Evolutionary conservation across 2,329 filamentous ascomycete species (phyloP).

Genomic region (Curvularia spicifera): DNA sequence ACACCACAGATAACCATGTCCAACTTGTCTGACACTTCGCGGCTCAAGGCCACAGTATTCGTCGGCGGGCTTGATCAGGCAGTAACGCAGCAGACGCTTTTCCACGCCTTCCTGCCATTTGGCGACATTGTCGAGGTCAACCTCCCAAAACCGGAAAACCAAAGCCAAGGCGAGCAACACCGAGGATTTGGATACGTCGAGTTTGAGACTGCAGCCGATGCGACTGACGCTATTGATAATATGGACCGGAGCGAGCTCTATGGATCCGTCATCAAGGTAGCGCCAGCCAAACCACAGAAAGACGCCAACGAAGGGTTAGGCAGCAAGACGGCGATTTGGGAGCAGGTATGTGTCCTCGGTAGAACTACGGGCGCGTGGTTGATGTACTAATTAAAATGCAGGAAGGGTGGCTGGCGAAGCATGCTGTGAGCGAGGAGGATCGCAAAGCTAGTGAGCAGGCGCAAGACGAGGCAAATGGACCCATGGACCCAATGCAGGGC

Average conservation of each 20-base stretch:
- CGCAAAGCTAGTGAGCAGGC: constrained; percentile 65
- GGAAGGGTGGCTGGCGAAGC: constrained; percentile 92
- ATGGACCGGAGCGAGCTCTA: constrained; percentile 98
- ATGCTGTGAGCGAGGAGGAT: constrained; percentile 85
- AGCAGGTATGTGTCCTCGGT: constrained; percentile 72
- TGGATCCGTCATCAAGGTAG: constrained; percentile 89
- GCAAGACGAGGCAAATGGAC: constrained; percentile 59
- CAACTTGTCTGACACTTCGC: constrained; percentile 78
- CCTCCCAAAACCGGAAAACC: constrained; percentile 84
- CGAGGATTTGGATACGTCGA: constrained; percentile 97
- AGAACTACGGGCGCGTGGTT: neutral
- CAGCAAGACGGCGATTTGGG: constrained; percentile 94
- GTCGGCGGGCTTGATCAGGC: constrained; percentile 85
- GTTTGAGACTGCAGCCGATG: constrained; percentile 84
- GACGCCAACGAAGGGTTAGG: constrained; percentile 85
- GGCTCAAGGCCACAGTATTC: constrained; percentile 90
- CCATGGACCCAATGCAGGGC: constrained; percentile 92
- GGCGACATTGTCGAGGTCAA: constrained; percentile 93
- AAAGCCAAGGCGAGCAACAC: constrained; percentile 79
- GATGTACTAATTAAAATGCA: constrained; percentile 50
- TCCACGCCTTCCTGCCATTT: constrained; percentile 94
- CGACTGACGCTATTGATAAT: constrained; percentile 95
- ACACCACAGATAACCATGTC: constrained; percentile 20
- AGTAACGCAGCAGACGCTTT: constrained; percentile 76
- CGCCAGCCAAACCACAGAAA: constrained; percentile 89